Evolutionary conservation across 2,329 filamentous ascomycete genomes (phyloP).

Genomic region (Pseudopyrenochaeta lycopersici): DNA sequence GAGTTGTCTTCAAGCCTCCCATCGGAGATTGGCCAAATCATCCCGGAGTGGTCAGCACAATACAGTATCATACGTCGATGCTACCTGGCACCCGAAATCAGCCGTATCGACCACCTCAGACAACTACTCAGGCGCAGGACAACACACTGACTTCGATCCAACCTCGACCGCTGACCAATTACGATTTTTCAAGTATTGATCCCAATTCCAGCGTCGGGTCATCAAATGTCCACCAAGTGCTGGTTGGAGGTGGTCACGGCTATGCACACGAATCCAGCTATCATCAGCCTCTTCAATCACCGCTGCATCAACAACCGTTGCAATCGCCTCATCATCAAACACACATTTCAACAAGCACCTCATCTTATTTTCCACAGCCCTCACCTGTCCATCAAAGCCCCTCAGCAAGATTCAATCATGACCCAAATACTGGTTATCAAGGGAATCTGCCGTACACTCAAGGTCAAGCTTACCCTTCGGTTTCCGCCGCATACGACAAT

Average conservation of each 20-base stretch:
- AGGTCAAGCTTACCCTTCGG: slow-evolving; percentile 31
- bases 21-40: slow-evolving; percentile 61
- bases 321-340: slow-evolving; percentile 35
- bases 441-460: slow-evolving; percentile 34
- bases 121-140: slow-evolving; percentile 28
- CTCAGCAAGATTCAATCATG: slow-evolving; percentile 31
- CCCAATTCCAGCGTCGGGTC: slow-evolving; percentile 14
- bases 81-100: slow-evolving; percentile 44
- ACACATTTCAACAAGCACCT: slow-evolving; percentile 35
- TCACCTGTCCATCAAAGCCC: slow-evolving; percentile 38
- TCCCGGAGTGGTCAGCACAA: slow-evolving; percentile 46
- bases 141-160: slow-evolving; percentile 35
- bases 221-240: slow-evolving; percentile 22
- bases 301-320: slow-evolving; percentile 41
- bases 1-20: slow-evolving; percentile 81
- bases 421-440: slow-evolving; percentile 25
- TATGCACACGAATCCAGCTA: slow-evolving; percentile 39
- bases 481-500: slow-evolving; percentile 34
- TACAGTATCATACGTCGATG: slow-evolving; percentile 50
- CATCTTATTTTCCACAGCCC: slow-evolving; percentile 45
- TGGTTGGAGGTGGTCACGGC: slow-evolving; percentile 17
- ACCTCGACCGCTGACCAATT: slow-evolving; percentile 36
- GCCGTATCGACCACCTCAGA: slow-evolving; percentile 21
- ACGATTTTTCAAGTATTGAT: slow-evolving; percentile 37
- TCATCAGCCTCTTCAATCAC: slow-evolving; percentile 42